Base-by-base conservation (phyloP, 2,329 filamentous ascomycete genomes). In the Ophiocordyceps robertsii region DNA sequence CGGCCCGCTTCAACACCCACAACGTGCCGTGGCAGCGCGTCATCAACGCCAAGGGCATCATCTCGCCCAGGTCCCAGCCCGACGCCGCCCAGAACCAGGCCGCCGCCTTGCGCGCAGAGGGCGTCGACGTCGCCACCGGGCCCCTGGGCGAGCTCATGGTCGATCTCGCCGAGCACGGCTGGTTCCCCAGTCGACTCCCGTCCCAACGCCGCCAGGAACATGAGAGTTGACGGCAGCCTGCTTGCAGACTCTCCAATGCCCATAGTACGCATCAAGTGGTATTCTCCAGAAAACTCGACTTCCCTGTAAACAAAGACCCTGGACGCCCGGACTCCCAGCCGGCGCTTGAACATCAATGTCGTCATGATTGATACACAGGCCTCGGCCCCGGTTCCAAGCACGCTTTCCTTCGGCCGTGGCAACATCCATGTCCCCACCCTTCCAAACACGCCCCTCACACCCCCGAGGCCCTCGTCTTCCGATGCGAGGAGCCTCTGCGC, bases 21-120 rank as follows among this genome's bases (percentile, higher is more conserved):
- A 95, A 82, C 49, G 90, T 96, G 4, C 90, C 90, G 0, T 96
- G 90, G 90, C 90, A 96, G 67, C 72, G 92, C 44, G 85, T 96
- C 46, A 83, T 96, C 57, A 95, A 90, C 60, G 68, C 85, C 13
- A 90, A 84, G 62, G 89, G 90, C 19, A 69, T 77, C 45, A 93
- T 96, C 51, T 94, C 88, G 37, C 84, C 84, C 8, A 77, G 71
- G 44, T 73, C 70, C 24, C 67, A 68, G 37, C 69, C 70, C 3
- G 60, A 64, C 0, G 71, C 67, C 0, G 60, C 69, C 0, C 63
- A 56, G n/a, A 66, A 65, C 37, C 74, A 78, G 49, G 74, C 71
- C 0, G 56, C 60, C 1, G 69, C 67, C 2, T 59, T 78, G 4
- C 53, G 62, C 21, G 66, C 62, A 1, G 74, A 78, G 49, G 73